Percentiles rank a stretch among this genome's conserved stretches.
These are phyloP conservation scores for Ophiostoma ulmi DNA, from an alignment of 2,329 filamentous ascomycete genomes.

Conservation along the genomic window DNA sequence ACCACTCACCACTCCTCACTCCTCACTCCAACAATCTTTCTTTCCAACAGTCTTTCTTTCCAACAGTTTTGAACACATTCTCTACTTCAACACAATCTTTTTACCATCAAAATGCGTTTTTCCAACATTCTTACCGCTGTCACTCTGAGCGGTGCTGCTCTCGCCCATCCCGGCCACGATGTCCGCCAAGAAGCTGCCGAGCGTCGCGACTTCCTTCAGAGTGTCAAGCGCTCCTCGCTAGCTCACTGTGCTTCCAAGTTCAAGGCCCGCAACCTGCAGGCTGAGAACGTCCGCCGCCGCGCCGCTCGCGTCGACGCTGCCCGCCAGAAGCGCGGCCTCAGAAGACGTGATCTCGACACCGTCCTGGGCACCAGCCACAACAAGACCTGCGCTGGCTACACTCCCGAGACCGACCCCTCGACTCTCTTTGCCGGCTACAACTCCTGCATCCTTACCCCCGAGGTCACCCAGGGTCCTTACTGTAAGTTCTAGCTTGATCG, in stretches of 20 bases:
- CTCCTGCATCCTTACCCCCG: constrained; percentile 48
- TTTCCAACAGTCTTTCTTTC: background rate
- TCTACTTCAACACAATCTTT: background rate
- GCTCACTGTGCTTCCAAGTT: constrained; percentile 39
- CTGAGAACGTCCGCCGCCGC: constrained; percentile 37
- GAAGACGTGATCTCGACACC: constrained; percentile 14
- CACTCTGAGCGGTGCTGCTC: constrained; percentile 26
- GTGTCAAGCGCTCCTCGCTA: constrained; percentile 33
- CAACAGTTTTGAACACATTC: background rate
- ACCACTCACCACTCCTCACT: background rate
- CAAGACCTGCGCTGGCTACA: constrained; percentile 32
- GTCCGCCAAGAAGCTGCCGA: constrained; percentile 39
- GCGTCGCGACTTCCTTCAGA: constrained; percentile 38
- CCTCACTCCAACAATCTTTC: background rate
- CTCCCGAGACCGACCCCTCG: constrained; percentile 33
- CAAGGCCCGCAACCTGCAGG: constrained; percentile 37
- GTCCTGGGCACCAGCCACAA: constrained; percentile 50
- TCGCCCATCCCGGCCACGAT: constrained; percentile 42
- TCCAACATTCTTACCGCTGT: constrained; percentile 28
- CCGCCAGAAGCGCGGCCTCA: constrained; percentile 6
- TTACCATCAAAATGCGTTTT: constrained; percentile 24
- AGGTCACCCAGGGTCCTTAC: constrained; percentile 51
- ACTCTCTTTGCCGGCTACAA: constrained; percentile 41
- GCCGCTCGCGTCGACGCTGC: constrained; percentile 21
- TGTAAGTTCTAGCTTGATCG: constrained; percentile 28